A percentile compares a stretch with the other conserved stretches of the same genome.
phyloP scores from a whole-genome alignment of 495 filamentous ascomycete genomes.

The Cercophora newfieldiana region DNA sequence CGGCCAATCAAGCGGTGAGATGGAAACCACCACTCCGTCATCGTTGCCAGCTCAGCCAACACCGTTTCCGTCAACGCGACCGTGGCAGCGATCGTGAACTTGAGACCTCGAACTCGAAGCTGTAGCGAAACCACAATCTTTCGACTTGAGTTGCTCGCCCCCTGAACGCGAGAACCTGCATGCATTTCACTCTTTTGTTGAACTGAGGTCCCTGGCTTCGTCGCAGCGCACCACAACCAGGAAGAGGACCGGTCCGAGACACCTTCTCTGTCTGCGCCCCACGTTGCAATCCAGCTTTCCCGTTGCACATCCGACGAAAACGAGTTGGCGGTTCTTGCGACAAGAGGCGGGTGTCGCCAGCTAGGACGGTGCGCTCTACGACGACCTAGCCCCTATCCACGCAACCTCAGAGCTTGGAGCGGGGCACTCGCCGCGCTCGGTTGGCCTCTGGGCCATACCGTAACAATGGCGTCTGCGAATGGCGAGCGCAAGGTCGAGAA shows the following conservation, averaged over 20 bases:
- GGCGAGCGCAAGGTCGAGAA: slow-evolving; percentile 47
- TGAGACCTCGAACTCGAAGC: too few relatives aligned
- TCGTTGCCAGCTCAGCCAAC: not conserved
- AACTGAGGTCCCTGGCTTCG: too few relatives aligned
- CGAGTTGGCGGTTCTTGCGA: slow-evolving; percentile 23
- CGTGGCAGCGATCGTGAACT: not conserved
- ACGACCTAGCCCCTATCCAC: not conserved
- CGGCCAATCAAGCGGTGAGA: slow-evolving; percentile 15
- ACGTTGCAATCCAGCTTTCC: not conserved
- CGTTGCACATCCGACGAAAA: not conserved
- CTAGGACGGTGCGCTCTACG: slow-evolving; percentile 13
- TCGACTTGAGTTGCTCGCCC: too few relatives aligned
- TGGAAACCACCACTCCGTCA: slow-evolving; percentile 14
- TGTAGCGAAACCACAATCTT: not conserved
- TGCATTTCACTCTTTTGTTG: too few relatives aligned
- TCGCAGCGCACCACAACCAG: too few relatives aligned
- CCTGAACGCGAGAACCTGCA: too few relatives aligned
- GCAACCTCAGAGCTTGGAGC: not conserved
- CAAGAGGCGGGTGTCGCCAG: slow-evolving; percentile 1
- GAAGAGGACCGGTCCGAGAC: too few relatives aligned
- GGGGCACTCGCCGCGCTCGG: slow-evolving; percentile 20
- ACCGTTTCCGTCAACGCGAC: not conserved
- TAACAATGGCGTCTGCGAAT: slow-evolving; percentile 34
- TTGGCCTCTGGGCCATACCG: slow-evolving; percentile 36
- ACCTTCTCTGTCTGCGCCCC: not conserved